These are phyloP conservation scores for Mycena floridula DNA, from an alignment of 768 basidiomycete species.

Conservation along the genomic window DNA sequence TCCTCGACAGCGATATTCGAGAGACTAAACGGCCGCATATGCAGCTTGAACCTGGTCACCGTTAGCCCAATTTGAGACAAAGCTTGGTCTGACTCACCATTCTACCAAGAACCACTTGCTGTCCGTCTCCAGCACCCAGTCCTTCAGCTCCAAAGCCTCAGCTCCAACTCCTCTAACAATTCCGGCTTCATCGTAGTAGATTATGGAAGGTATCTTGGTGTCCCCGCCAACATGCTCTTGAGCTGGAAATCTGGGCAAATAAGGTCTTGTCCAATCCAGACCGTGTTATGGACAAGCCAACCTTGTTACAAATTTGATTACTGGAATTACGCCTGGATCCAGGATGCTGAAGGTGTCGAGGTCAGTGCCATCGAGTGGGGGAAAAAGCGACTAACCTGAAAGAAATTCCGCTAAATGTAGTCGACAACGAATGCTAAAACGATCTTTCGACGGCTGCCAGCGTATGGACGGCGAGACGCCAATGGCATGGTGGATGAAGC, in stretches of 20 bases:
- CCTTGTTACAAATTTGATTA: not conserved
- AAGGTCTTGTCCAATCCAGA: not conserved
- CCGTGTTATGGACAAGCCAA: not conserved
- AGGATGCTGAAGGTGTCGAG: not conserved
- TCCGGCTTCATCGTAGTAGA: constrained; percentile 41
- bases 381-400: constrained; percentile 16
- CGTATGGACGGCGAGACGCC: constrained; percentile 31
- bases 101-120: constrained; percentile 22
- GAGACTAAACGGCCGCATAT: constrained; percentile 23
- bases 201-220: constrained; percentile 41
- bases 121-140: constrained; percentile 30
- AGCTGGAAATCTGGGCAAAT: constrained; percentile 32
- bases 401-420: constrained; percentile 43
- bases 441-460: constrained; percentile 32
- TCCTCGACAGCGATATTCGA: constrained; percentile 8
- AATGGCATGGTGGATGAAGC: not conserved
- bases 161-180: constrained; percentile 35
- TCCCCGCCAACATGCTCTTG: constrained; percentile 41
- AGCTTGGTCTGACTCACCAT: constrained; percentile 2
- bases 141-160: constrained; percentile 29
- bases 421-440: constrained; percentile 49
- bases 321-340: not conserved
- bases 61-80: constrained; percentile 15
- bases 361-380: not conserved
- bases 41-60: constrained; percentile 30